Base-by-base conservation (phyloP, 805 yeast species). In the Yamadazyma phyllophila region DNA sequence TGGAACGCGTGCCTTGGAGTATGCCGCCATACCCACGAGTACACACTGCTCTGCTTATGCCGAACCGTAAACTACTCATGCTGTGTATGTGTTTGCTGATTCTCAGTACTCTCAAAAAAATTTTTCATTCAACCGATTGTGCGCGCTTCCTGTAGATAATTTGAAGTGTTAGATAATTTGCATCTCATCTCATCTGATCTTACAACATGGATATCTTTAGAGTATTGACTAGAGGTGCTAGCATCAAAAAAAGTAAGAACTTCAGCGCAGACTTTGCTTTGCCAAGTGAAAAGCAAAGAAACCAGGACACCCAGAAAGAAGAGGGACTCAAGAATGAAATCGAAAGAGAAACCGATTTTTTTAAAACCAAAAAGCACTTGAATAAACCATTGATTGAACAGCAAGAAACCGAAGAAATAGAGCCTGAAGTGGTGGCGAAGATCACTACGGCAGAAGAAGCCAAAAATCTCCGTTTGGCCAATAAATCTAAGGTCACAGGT, bases 161-260 rank as follows among this genome's bases (percentile, higher is more conserved):
- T 20, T 20, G 34, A 26, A 42, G 14, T 32, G 16, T 12, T 11
- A 36, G 9, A 4, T 38, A 34, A 34, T 34, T 34, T 30, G 30
- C 43, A 38, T 37, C 46, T 44, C 46, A 44, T 45, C 48, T 45
- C 44, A 34, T 26, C 26, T 30, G 29, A 10, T n/a, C 14, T 7
- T 12, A 13, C 15, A 42, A 12, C 26, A 90, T 90, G 97, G 99
- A 92, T 69, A 85, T 92, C 49, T 94, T 92, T 63, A 75, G 88
- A 57, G 82, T 94, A 2, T 75, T 92, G 31, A 74, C 90, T 0
- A 73, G 97, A 59, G 98, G 98, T 16, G 96, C 97, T 0, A 76
- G 82, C 10, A 69, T 92, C 42, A 83, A 82, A 60, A 81, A 82
- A 61, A 67, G 77, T 17, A 80, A 76, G 48, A 67, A 64, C 26